A percentile compares a stretch with the other conserved stretches of the same genome.
These are phyloP conservation scores for Cyamopsis tetragonoloba DNA, from an alignment of 306 rosid genomes.

Conservation along the genomic window DNA sequence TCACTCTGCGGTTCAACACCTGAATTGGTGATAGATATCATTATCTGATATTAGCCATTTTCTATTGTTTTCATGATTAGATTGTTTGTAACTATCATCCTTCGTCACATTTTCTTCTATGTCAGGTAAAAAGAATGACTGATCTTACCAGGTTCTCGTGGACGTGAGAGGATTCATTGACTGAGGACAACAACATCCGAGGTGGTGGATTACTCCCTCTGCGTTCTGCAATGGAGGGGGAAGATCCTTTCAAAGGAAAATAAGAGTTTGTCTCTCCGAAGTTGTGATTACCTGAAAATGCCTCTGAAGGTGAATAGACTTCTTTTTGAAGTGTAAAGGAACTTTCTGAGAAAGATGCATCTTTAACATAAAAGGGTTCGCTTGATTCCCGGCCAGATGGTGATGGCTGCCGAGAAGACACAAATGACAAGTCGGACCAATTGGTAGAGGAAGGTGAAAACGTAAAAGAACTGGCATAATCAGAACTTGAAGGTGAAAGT, in stretches of 20 bases:
- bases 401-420: constrained; percentile 71
- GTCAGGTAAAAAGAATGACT: constrained; percentile 56
- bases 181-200: constrained; percentile 58
- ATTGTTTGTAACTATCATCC: constrained; percentile 40
- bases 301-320: constrained; percentile 38
- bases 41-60: constrained; percentile 39
- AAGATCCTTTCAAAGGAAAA: constrained; percentile 38
- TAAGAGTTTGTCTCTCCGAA: constrained; percentile 26
- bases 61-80: constrained; percentile 26
- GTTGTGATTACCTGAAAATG: constrained; percentile 30
- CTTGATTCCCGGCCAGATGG: constrained; percentile 67
- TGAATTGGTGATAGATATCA: constrained; percentile 13
- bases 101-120: constrained; percentile 46
- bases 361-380: constrained; percentile 46
- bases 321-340: constrained; percentile 38
- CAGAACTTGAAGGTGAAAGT: constrained; percentile 79
- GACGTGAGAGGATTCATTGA: constrained; percentile 45
- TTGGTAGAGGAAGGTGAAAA: constrained; percentile 83
- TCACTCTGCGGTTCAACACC: constrained; percentile 34
- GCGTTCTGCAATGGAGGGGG: constrained; percentile 81
- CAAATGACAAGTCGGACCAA: constrained; percentile 76
- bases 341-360: constrained; percentile 40
- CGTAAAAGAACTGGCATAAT: constrained; percentile 70
- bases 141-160: constrained; percentile 54
- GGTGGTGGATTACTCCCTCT: constrained; percentile 92